Percentiles rank a stretch among this genome's conserved stretches.
phyloP scores from a whole-genome alignment of 257 asterid species.

The Fraxinus americana region DNA sequence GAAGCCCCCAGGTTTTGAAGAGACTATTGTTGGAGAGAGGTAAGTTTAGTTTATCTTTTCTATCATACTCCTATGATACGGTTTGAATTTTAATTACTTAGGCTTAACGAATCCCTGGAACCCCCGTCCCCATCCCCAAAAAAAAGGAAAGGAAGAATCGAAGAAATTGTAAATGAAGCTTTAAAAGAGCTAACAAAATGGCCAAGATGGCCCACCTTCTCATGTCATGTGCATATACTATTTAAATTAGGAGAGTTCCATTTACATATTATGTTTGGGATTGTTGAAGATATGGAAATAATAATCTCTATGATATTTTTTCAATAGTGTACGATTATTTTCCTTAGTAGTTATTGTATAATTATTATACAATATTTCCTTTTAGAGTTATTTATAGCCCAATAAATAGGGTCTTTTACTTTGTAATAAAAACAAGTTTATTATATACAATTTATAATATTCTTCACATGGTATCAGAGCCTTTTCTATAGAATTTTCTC shows the following conservation, averaged over 20 bases:
- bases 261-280: not conserved
- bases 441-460: too few species aligned
- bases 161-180: not conserved
- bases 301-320: too few species aligned
- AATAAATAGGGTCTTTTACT: too few species aligned
- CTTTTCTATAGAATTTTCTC: too few species aligned
- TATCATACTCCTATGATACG: conserved; percentile 13
- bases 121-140: not conserved
- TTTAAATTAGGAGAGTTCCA: not conserved
- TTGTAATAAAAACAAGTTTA: too few species aligned
- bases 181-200: not conserved
- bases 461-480: too few species aligned
- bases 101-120: not conserved
- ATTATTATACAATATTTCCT: too few species aligned
- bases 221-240: not conserved
- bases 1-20: conserved; percentile 53
- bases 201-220: not conserved
- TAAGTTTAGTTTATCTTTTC: conserved; percentile 27
- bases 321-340: too few species aligned
- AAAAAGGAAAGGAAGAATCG: too few species aligned
- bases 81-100: conserved; percentile 9
- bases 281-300: too few species aligned
- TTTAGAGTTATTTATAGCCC: too few species aligned
- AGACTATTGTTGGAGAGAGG: conserved; percentile 48
- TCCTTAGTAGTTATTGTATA: too few species aligned